Evolutionary conservation across 2,329 filamentous ascomycete genomes (phyloP).

Genomic region (Alternaria infectoria): DNA sequence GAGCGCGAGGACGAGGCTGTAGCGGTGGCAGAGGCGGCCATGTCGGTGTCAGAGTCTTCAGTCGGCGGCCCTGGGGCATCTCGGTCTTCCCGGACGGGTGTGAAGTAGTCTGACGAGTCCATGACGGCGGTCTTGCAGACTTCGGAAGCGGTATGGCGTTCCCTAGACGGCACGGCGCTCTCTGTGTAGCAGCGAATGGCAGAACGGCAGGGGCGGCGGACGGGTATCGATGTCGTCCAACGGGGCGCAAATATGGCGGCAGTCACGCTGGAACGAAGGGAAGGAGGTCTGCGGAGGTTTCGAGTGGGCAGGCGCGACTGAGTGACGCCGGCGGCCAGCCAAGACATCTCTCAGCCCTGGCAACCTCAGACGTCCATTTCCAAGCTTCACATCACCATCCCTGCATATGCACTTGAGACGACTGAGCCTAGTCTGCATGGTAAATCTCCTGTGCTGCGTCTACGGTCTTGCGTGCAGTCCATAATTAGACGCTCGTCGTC

Average conservation of each 20-base stretch:
- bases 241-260: not conserved
- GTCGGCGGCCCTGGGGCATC: slow-evolving; percentile 27
- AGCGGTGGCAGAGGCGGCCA: slow-evolving; percentile 42
- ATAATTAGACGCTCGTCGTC: slow-evolving; percentile 29
- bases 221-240: not conserved
- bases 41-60: slow-evolving; percentile 45
- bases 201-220: not conserved
- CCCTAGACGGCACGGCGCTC: slow-evolving; percentile 13
- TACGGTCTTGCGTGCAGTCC: slow-evolving; percentile 7
- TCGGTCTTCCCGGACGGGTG: slow-evolving; percentile 25
- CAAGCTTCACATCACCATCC: slow-evolving; percentile 5
- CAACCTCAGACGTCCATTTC: slow-evolving; percentile 12
- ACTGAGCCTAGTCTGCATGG: slow-evolving; percentile 7
- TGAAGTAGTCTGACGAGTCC: slow-evolving; percentile 45
- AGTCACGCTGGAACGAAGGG: not conserved
- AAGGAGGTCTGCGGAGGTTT: slow-evolving; percentile 12
- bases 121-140: slow-evolving; percentile 26
- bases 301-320: slow-evolving; percentile 14
- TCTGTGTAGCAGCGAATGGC: slow-evolving; percentile 2
- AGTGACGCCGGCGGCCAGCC: slow-evolving; percentile 15
- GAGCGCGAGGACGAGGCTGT: slow-evolving; percentile 41
- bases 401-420: slow-evolving; percentile 9
- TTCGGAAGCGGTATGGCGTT: slow-evolving; percentile 11
- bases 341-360: slow-evolving; percentile 16
- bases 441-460: slow-evolving; percentile 12